Evolutionary conservation across 176 grass and related monocot species (phyloP), one percentile per base, ranked within the genome.

Genomic region (Bromus sterilis): DNA sequence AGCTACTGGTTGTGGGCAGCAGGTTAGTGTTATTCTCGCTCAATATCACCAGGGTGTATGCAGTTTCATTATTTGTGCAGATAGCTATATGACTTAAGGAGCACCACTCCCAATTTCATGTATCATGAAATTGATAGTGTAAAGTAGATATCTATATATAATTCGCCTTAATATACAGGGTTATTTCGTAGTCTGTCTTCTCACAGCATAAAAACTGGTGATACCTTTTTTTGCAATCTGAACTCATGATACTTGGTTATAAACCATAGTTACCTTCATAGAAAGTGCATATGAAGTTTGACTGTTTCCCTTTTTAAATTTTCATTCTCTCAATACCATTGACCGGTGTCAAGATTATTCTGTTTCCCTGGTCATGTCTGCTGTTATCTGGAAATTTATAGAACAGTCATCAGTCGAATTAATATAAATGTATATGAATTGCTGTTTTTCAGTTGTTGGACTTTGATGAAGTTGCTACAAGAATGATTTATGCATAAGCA

Each of bases 1-100:
- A 89, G 78, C 64, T 98, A 93, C 74, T 94, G 92, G 95, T 57
- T 98, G 40, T 93, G 88, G 90, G 92, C 90, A 78, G 95, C 92
- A 94, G 90, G 92, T 98, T 77, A 44, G 83, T 86, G 61, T n/a
- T 34, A 74, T 9, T 23, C 7, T 74, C 86, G 13, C 23, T 71
- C 18, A 53, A 9, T 66, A 71, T 9, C 30, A 39, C 3, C 28
- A 6, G 24, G n/a, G 33, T 56, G 0, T 65, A 14, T 78, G 23
- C 4, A 39, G 34, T 42, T 40, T 78, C 42, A 56, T 78, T 83
- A 20, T 55, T 9, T 32, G 37, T 80, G 9, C 46, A 37, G 41
- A 41, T 74, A 15, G 67, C 9, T 43, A 64, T 39, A 1, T 72
- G n/a, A n/a, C n/a, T n/a, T n/a, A n/a, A n/a, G n/a, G n/a, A n/a